Evolutionary conservation across 495 filamentous ascomycete genomes (phyloP).

Genomic region (Hyaloscypha variabilis): DNA sequence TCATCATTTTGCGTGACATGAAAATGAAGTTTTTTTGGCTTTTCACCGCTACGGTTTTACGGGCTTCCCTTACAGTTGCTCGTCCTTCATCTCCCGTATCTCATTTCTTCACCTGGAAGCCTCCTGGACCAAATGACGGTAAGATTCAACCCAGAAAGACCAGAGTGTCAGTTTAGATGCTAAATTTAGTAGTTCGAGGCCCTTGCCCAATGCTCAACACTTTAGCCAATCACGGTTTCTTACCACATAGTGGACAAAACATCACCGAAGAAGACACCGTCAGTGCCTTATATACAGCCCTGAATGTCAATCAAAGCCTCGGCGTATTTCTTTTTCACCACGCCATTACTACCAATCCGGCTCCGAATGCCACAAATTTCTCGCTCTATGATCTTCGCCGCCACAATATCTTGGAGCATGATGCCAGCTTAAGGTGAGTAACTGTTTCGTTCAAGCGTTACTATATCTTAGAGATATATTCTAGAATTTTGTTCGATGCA

Average conservation of each 20-base stretch:
- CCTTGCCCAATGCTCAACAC: slow-evolving; percentile 44
- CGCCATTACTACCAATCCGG: slow-evolving; percentile 48
- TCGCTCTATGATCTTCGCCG: slow-evolving; percentile 47
- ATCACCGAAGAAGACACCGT: slow-evolving; percentile 39
- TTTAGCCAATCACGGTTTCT: slow-evolving; percentile 21
- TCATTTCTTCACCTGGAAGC: neutral
- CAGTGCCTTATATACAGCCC: slow-evolving; percentile 39
- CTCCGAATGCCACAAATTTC: slow-evolving; percentile 52
- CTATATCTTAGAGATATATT: too few species aligned
- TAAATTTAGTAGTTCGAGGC: slow-evolving; percentile 32
- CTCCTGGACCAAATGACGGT: slow-evolving; percentile 2
- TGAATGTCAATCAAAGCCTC: slow-evolving; percentile 46
- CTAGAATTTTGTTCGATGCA: too few species aligned
- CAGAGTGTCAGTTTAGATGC: slow-evolving; percentile 1
- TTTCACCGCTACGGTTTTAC: too few species aligned
- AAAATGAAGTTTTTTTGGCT: too few species aligned
- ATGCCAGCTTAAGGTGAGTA: slow-evolving; percentile 56
- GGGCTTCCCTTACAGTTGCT: too few species aligned
- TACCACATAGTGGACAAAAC: slow-evolving; percentile 37
- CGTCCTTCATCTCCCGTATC: too few species aligned
- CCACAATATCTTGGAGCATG: slow-evolving; percentile 54
- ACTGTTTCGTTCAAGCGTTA: slow-evolving; percentile 18
- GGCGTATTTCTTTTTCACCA: slow-evolving; percentile 41
- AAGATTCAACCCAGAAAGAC: neutral
- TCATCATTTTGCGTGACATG: too few species aligned